Base-by-base conservation (phyloP, 169 alveolate species). In the Perkinsus marinus region DNA sequence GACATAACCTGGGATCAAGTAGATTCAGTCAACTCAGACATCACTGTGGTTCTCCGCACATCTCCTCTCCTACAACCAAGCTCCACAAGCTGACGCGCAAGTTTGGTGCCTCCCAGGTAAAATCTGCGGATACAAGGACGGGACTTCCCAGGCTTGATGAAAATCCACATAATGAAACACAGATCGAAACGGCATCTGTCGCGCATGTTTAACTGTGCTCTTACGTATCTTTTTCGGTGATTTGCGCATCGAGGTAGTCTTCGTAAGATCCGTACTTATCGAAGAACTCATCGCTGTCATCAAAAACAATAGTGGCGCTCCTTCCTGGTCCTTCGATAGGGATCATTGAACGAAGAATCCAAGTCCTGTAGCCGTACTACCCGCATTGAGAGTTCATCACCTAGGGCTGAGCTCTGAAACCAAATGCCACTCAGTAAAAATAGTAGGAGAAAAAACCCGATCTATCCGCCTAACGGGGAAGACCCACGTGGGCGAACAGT, bases 31-130 rank as follows among this genome's bases (percentile, higher is more conserved):
- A 30, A 13, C 79, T 57, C 7, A 7, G 36, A 2, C 79, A 2
- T 2, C 79, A 16, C 10, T 41, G 46, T 41, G 19, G 79, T 0
- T 13, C 97, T 96, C 89, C 95, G 96, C 6, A 0, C 57, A 30
- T n/a, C 57, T 39, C 68, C 94, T 13, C 89, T 38, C n/a, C 91
- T 89, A 92, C 96, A 94, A 0, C 97, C 97, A 26, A 95, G 93
- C 92, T 96, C 97, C 46, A 95, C 96, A 39, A 96, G 93, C 69
- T 96, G 95, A 19, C 98, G 91, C 3, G 97, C 98, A 37, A 97
- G 94, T 93, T 96, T 97, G 43, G 94, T 95, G 68, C 96, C 98
- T 92, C 95, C 97, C 19, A 97, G 94, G 92, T 97, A 96, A 93
- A 95, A 96, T 46, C 95, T 68, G 94, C 22, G 34, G 46, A 41